Evolutionary conservation across 768 basidiomycete genomes (phyloP).

Genomic region (Pleurotus cornucopiae): DNA sequence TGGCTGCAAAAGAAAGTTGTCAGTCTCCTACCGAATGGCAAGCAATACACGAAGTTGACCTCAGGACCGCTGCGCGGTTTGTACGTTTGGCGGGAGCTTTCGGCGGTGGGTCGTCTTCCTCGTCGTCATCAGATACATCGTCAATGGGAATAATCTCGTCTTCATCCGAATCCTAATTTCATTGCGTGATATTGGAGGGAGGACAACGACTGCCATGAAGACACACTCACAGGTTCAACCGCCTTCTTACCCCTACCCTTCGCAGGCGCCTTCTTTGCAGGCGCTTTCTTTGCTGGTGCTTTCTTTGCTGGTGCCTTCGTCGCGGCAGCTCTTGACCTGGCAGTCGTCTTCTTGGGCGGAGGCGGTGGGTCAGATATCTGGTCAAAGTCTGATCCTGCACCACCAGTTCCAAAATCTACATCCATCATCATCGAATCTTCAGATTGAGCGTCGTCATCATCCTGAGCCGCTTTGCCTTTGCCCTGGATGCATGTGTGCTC

Average conservation of each 20-base stretch:
- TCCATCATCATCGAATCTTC: conserved; percentile 84
- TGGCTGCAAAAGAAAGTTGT: conserved; percentile 19
- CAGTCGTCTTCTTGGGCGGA: conserved; percentile 39
- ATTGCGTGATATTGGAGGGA: conserved; percentile 16
- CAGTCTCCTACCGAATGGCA: background rate
- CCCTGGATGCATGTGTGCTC: conserved; percentile 24
- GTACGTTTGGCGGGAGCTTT: conserved; percentile 47
- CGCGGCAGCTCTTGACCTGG: conserved; percentile 27
- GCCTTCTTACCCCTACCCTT: conserved; percentile 55
- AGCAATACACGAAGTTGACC: conserved; percentile 30
- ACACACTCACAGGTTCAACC: conserved; percentile 19
- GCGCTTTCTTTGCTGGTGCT: conserved; percentile 30
- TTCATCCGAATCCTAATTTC: conserved; percentile 44
- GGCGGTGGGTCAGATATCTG: conserved; percentile 43
- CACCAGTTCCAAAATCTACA: conserved; percentile 40
- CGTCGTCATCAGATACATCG: conserved; percentile 42
- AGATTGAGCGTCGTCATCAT: conserved; percentile 38
- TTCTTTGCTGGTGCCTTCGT: conserved; percentile 32
- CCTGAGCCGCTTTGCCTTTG: conserved; percentile 47
- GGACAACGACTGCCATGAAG: background rate
- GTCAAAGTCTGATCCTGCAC: conserved; percentile 50
- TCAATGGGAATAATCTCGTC: conserved; percentile 30
- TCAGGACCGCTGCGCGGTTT: conserved; percentile 60
- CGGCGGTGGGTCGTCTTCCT: conserved; percentile 41
- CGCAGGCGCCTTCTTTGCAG: conserved; percentile 26